phyloP scores from a whole-genome alignment of 1,139 yeast genomes.

The Candida pseudocylindracea region DNA sequence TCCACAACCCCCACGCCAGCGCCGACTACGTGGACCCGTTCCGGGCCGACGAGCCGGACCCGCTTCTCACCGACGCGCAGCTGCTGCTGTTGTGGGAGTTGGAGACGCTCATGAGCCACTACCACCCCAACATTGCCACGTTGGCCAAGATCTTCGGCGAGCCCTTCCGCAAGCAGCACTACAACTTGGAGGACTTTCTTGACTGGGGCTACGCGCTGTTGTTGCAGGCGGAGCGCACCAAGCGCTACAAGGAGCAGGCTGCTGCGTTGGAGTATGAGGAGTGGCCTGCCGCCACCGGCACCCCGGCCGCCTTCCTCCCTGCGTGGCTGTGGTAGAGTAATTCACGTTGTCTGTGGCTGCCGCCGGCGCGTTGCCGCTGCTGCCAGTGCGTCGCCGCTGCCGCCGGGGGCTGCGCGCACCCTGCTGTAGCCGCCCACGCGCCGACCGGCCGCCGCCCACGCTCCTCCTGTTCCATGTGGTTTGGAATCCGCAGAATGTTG shows the following conservation, averaged over 20 bases:
- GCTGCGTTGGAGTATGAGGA: slow-evolving; percentile 55
- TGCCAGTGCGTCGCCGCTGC: too few relatives aligned
- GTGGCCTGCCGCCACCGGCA: slow-evolving; percentile 18
- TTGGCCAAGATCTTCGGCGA: slow-evolving; percentile 74
- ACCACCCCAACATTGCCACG: slow-evolving; percentile 90
- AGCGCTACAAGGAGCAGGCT: slow-evolving; percentile 48
- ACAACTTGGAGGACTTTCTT: slow-evolving; percentile 82
- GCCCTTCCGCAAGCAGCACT: slow-evolving; percentile 72
- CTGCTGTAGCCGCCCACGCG: too few relatives aligned
- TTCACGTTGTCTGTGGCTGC: too few relatives aligned
- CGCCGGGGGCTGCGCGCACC: too few relatives aligned
- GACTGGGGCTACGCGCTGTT: slow-evolving; percentile 75
- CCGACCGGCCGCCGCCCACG: too few relatives aligned
- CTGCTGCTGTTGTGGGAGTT: slow-evolving; percentile 86
- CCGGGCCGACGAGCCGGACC: slow-evolving; percentile 40
- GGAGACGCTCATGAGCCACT: slow-evolving; percentile 63
- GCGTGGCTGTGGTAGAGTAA: too few relatives aligned
- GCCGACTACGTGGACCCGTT: slow-evolving; percentile 37
- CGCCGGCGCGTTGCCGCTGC: too few relatives aligned
- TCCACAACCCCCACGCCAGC: slow-evolving; percentile 25
- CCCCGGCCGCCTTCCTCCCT: too few relatives aligned
- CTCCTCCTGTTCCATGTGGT: too few relatives aligned
- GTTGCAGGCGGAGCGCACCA: slow-evolving; percentile 49
- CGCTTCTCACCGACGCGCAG: slow-evolving; percentile 58
- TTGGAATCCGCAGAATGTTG: too few relatives aligned